Conservation (phyloP, 352 stramenopile genomes). For the Phytophthora crassamura region DNA sequence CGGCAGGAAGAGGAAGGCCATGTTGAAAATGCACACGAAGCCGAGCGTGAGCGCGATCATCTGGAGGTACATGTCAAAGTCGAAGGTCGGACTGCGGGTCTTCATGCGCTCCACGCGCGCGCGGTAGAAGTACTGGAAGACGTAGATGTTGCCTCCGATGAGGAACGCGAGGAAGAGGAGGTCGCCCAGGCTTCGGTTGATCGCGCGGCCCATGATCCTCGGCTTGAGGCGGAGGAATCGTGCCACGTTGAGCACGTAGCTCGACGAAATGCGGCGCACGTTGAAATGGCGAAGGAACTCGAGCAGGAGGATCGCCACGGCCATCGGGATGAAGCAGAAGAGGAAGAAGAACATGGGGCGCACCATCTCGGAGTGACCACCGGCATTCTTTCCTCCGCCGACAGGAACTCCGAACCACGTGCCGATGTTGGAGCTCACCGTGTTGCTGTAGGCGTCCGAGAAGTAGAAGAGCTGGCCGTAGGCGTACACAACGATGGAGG, state of each 20-base stretch:
- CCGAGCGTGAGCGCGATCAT: too few species aligned
- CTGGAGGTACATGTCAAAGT: too few species aligned
- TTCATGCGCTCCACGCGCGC: slow-evolving; percentile 12
- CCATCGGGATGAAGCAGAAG: slow-evolving; percentile 48
- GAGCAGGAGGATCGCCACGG: slow-evolving; percentile 43
- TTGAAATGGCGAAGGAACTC: slow-evolving; percentile 50
- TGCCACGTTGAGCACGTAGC: slow-evolving; percentile 32
- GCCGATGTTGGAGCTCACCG: slow-evolving; percentile 17
- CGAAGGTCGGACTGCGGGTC: slow-evolving; percentile 2
- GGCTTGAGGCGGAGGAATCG: slow-evolving; percentile 52
- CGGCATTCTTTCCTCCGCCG: slow-evolving; percentile 14
- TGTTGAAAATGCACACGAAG: too few species aligned
- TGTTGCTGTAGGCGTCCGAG: slow-evolving; percentile 25
- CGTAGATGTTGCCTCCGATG: slow-evolving; percentile 39
- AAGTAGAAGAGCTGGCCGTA: slow-evolving; percentile 37
- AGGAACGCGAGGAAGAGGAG: slow-evolving; percentile 33
- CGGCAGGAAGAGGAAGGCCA: too few species aligned
- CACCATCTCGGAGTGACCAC: slow-evolving; percentile 54
- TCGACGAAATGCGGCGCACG: slow-evolving; percentile 40
- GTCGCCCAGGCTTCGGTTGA: slow-evolving; percentile 46
- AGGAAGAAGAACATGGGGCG: slow-evolving; percentile 60
- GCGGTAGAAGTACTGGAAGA: slow-evolving; percentile 33
- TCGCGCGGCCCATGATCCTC: slow-evolving; percentile 27
- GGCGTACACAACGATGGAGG: slow-evolving; percentile 36
- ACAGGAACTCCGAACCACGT: slow-evolving; percentile 40